Evolutionary conservation across 768 basidiomycete species (phyloP).

Genomic region (Lactifluus echinatus): DNA sequence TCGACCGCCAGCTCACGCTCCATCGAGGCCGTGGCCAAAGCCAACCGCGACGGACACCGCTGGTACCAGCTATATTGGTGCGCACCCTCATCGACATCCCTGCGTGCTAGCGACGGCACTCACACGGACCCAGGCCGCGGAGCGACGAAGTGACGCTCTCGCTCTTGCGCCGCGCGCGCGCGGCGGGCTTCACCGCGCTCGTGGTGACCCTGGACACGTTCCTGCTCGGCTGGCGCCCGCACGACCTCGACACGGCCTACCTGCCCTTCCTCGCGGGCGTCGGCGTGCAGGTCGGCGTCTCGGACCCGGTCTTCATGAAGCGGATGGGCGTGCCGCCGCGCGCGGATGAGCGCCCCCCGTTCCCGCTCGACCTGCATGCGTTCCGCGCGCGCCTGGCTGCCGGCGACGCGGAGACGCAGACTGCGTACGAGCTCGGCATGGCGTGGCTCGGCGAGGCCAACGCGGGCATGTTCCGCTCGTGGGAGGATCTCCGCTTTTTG

Average conservation of each 20-base stretch:
- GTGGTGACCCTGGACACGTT: conserved; percentile 77
- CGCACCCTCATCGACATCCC: conserved; percentile 4
- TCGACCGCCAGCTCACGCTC: conserved; percentile 66
- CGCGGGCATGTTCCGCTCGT: conserved; percentile 53
- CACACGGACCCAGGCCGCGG: conserved; percentile 44
- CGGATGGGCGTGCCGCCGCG: conserved; percentile 40
- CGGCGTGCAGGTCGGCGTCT: conserved; percentile 56
- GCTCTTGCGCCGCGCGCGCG: conserved; percentile 56
- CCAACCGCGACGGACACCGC: conserved; percentile 55
- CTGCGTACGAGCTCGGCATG: conserved; percentile 39
- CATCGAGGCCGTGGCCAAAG: conserved; percentile 71
- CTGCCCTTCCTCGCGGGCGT: conserved; percentile 60
- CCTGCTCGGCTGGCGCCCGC: conserved; percentile 65
- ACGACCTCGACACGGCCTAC: conserved; percentile 57
- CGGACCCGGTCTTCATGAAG: conserved; percentile 75
- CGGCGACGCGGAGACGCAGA: conserved; percentile 41
- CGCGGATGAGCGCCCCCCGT: conserved; percentile 34
- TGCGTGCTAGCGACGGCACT: too few species aligned
- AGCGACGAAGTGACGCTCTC: conserved; percentile 54
- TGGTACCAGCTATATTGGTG: conserved; percentile 85
- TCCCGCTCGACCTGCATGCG: conserved; percentile 50
- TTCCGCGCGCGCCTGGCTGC: conserved; percentile 33
- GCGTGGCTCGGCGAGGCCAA: conserved; percentile 58
- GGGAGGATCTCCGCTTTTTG: conserved; percentile 65
- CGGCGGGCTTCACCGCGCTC: conserved; percentile 55